A percentile compares a stretch with the other conserved stretches of the same genome.
Evolutionary conservation across 2,329 filamentous ascomycete species (phyloP).

Genomic region (Ceratocystis cacaofunesta): DNA sequence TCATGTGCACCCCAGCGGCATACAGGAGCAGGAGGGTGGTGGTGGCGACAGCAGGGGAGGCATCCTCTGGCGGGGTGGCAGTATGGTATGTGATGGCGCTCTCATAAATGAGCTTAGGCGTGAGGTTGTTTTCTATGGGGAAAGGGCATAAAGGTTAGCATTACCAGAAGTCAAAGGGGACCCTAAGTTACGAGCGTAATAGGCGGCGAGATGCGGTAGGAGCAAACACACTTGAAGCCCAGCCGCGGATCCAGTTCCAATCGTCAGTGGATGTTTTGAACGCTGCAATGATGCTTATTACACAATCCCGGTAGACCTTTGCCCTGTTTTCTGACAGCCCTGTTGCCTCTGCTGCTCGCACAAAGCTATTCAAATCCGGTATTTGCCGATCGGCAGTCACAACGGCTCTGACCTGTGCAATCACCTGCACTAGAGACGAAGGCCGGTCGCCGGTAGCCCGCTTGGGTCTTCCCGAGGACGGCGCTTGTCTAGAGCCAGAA

Average conservation of each 20-base stretch:
- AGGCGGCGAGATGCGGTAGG: not conserved
- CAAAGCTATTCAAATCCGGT: conserved; percentile 11
- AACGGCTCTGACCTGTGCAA: conserved; percentile 3
- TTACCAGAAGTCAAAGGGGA: not conserved
- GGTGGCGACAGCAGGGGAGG: conserved; percentile 17
- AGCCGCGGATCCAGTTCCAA: conserved; percentile 10
- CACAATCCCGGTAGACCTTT: conserved; percentile 10
- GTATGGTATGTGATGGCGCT: conserved; percentile 9
- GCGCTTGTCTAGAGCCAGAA: not conserved
- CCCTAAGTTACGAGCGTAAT: not conserved
- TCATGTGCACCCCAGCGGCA: conserved; percentile 23
- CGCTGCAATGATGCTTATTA: conserved; percentile 3
- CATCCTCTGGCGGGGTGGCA: not conserved
- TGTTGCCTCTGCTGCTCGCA: not conserved
- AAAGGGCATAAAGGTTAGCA: not conserved
- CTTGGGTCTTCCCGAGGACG: not conserved
- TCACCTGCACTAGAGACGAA: not conserved
- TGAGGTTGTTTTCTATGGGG: not conserved
- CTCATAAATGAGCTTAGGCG: conserved; percentile 3
- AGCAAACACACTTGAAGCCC: conserved; percentile 7
- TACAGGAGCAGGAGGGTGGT: conserved; percentile 22
- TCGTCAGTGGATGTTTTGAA: conserved; percentile 6
- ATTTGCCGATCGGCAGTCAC: not conserved
- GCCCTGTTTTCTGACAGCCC: conserved; percentile 7
- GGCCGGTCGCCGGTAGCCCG: not conserved